phyloP scores from a whole-genome alignment of 139 green algal species.

The Chlamydomonas sphaeroides region DNA sequence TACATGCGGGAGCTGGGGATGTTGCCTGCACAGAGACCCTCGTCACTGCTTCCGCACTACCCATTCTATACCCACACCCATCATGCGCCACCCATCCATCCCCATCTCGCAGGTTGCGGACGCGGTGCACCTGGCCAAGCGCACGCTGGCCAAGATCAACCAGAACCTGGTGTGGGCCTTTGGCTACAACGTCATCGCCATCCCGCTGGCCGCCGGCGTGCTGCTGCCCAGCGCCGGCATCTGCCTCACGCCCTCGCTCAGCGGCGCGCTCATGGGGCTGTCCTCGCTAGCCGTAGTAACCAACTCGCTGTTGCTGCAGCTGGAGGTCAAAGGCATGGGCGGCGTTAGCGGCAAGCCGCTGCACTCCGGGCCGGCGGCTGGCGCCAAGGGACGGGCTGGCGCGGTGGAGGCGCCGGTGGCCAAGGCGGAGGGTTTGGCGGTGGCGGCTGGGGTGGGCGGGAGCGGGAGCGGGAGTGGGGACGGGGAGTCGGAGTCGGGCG shows the following conservation, averaged over 20 bases:
- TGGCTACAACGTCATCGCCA: slow-evolving; percentile 86
- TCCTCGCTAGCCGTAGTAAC: slow-evolving; percentile 85
- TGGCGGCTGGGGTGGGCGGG: too few relatives aligned
- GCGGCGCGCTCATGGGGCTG: slow-evolving; percentile 85
- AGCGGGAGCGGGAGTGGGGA: too few relatives aligned
- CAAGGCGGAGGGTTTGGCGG: too few relatives aligned
- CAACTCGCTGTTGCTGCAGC: slow-evolving; percentile 88
- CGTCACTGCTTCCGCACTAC: too few relatives aligned
- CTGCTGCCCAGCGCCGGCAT: slow-evolving; percentile 63
- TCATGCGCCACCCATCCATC: neutral
- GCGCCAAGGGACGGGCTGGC: too few relatives aligned
- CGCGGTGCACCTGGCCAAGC: slow-evolving; percentile 73
- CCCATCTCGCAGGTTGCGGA: slow-evolving; percentile 82
- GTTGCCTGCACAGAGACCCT: too few relatives aligned
- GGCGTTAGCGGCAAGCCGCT: too few relatives aligned
- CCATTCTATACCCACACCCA: neutral
- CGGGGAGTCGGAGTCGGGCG: too few relatives aligned
- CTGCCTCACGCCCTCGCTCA: slow-evolving; percentile 64
- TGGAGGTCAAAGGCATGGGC: slow-evolving; percentile 44
- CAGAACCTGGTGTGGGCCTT: slow-evolving; percentile 94
- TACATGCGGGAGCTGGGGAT: too few relatives aligned
- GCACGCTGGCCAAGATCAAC: slow-evolving; percentile 86
- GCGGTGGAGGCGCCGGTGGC: too few relatives aligned
- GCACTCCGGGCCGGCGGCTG: too few relatives aligned
- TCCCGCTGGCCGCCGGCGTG: slow-evolving; percentile 72